Percentiles rank a stretch among this genome's conserved stretches.
These are phyloP conservation scores for Globisporangium splendens DNA, from an alignment of 352 stramenopile genomes.

Conservation along the genomic window DNA sequence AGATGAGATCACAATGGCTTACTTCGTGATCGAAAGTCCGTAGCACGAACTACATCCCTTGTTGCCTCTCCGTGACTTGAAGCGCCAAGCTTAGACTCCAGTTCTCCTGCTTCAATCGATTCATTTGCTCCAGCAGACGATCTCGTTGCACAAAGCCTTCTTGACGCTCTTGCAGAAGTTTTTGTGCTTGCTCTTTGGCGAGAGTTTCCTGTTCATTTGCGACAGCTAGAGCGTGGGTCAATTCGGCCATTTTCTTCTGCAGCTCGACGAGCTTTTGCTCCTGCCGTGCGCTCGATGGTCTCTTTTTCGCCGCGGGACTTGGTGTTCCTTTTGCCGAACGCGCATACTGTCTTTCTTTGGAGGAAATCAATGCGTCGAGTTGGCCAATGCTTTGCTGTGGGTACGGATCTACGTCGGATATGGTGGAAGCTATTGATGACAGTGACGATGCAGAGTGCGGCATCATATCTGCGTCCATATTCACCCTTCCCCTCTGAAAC, in stretches of 20 bases:
- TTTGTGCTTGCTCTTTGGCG: conserved; percentile 48
- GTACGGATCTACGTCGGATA: conserved; percentile 2
- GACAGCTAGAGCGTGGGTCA: conserved; percentile 48
- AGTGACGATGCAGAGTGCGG: conserved; percentile 19
- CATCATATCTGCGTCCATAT: conserved; percentile 11
- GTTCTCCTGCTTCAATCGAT: conserved; percentile 63
- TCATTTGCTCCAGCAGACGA: conserved; percentile 45
- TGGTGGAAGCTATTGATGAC: conserved; percentile 12
- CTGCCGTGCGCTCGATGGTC: conserved; percentile 27
- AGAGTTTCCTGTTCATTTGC: conserved; percentile 76
- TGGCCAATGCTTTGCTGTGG: conserved; percentile 35
- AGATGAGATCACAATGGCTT: no score
- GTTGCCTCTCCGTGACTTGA: conserved; percentile 42
- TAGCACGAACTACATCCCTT: no score
- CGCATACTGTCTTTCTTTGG: conserved; percentile 28
- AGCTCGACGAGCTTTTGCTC: conserved; percentile 39
- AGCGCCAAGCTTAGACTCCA: conserved; percentile 64
- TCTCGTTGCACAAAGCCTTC: conserved; percentile 38
- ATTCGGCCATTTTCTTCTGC: conserved; percentile 27
- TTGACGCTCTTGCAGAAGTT: conserved; percentile 28
- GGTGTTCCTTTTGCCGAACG: conserved; percentile 2
- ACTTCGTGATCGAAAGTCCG: no score
- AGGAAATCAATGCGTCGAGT: conserved; percentile 32
- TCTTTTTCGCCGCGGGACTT: conserved; percentile 23
- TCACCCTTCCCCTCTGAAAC: conserved; percentile 6